These are phyloP conservation scores for Populus tremula DNA, from an alignment of 345 rosid genomes.

Conservation along the genomic window DNA sequence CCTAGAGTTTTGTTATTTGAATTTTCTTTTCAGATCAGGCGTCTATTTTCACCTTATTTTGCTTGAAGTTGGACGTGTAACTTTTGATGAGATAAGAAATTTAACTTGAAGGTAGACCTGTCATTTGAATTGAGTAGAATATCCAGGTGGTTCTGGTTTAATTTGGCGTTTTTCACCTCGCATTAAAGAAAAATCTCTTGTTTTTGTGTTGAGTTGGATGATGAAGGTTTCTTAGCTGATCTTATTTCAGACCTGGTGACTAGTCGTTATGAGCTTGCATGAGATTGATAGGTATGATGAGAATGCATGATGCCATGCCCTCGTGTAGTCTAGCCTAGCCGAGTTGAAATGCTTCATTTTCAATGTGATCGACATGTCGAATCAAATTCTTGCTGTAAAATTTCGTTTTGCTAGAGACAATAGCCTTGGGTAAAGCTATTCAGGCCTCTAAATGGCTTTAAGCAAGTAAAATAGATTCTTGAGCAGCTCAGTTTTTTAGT, in stretches of 20 bases:
- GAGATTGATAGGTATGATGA: neutral
- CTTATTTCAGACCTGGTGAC: neutral
- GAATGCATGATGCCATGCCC: neutral
- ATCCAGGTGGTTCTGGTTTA: too few species aligned
- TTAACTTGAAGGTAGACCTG: neutral
- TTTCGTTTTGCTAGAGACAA: too few species aligned
- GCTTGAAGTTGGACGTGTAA: neutral
- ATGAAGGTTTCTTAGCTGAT: neutral
- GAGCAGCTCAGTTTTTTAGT: too few species aligned
- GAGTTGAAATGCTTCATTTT: too few species aligned
- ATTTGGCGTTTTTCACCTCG: neutral
- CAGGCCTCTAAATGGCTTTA: too few species aligned
- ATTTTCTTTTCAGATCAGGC: neutral
- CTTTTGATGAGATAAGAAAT: neutral
- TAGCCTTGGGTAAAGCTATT: too few species aligned
- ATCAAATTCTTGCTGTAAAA: too few species aligned
- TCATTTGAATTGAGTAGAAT: neutral
- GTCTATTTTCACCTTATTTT: neutral
- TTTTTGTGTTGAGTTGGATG: neutral
- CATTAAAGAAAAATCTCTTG: neutral
- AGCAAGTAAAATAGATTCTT: too few species aligned
- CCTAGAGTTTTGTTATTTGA: conserved; percentile 31
- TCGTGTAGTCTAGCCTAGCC: too few species aligned
- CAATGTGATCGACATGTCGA: too few species aligned
- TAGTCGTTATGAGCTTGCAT: neutral